phyloP scores from a whole-genome alignment of 768 basidiomycete genomes.

The Podaxis carcinomalis region DNA sequence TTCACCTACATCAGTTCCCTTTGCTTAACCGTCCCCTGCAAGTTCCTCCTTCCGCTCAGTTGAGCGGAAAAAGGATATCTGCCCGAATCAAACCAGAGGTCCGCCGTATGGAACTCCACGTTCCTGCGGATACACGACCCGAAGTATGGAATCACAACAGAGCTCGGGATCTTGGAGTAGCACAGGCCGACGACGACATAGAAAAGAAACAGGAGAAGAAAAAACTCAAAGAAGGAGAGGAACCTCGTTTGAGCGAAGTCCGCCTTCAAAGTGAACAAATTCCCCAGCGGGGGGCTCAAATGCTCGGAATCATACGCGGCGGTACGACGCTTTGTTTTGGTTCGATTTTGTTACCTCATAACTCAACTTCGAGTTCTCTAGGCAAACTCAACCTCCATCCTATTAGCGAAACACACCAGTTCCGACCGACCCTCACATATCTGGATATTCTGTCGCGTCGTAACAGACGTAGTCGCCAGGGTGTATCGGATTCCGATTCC shows the following conservation, averaged over 20 bases:
- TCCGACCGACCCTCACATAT: conserved; percentile 80
- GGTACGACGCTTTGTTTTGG: conserved; percentile 36
- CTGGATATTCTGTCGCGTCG: conserved; percentile 70
- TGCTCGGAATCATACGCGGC: conserved; percentile 73
- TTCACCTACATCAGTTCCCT: conserved; percentile 83
- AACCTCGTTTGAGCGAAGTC: conserved; percentile 63
- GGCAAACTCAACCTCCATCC: conserved; percentile 77
- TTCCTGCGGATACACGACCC: conserved; percentile 75
- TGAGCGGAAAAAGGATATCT: conserved; percentile 72
- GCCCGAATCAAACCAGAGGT: conserved; percentile 67
- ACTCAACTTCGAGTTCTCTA: conserved; percentile 18
- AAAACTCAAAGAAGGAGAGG: conserved; percentile 44
- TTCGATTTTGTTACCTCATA: neutral
- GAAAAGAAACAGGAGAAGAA: conserved; percentile 68
- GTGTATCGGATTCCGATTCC: conserved; percentile 64
- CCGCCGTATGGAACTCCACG: conserved; percentile 68
- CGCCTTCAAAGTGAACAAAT: conserved; percentile 73
- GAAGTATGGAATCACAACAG: conserved; percentile 81
- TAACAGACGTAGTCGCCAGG: conserved; percentile 43
- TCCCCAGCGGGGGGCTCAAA: conserved; percentile 57
- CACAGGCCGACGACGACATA: conserved; percentile 67
- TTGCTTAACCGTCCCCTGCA: conserved; percentile 70
- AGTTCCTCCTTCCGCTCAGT: conserved; percentile 67
- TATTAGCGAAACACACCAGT: conserved; percentile 73
- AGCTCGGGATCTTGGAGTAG: conserved; percentile 60